These are phyloP conservation scores for Chlamydomonas incerta DNA, from an alignment of 139 green algal species.

Conservation along the genomic window DNA sequence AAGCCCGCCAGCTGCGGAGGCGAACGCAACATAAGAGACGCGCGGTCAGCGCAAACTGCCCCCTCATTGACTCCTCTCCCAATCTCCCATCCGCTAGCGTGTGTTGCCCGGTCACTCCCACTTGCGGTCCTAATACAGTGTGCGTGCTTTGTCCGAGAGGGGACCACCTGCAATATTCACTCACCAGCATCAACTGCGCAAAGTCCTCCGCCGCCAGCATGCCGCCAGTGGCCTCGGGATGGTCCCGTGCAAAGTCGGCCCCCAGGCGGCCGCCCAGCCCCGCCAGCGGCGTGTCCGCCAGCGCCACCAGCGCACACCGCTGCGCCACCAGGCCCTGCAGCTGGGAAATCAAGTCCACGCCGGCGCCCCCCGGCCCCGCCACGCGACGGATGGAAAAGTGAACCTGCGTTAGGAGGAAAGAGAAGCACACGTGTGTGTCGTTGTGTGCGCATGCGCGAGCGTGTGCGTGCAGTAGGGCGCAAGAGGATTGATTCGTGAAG, in stretches of 20 bases:
- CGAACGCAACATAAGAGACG: background rate
- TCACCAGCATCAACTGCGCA: background rate
- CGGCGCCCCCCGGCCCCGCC: background rate
- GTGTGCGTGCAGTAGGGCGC: too few relatives aligned
- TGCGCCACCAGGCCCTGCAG: background rate
- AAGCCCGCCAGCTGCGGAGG: background rate
- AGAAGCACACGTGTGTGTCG: background rate
- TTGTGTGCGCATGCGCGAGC: too few relatives aligned
- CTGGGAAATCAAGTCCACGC: background rate
- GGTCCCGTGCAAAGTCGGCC: background rate
- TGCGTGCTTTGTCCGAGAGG: too few relatives aligned
- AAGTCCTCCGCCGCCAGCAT: constrained; percentile 14
- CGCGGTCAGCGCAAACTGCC: background rate
- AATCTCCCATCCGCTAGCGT: background rate
- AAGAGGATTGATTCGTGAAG: too few relatives aligned
- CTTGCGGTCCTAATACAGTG: too few relatives aligned
- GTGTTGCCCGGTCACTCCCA: too few relatives aligned
- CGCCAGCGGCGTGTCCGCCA: background rate
- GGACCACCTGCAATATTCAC: too few relatives aligned
- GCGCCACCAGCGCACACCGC: background rate
- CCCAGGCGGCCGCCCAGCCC: constrained; percentile 1
- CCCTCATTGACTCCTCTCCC: background rate
- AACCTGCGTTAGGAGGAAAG: background rate
- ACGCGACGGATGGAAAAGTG: background rate
- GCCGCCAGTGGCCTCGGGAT: constrained; percentile 19